Percentiles rank a stretch among this genome's conserved stretches.
Evolutionary conservation across 78 protist species (phyloP).

Genomic region (Protostelium mycophagum): DNA sequence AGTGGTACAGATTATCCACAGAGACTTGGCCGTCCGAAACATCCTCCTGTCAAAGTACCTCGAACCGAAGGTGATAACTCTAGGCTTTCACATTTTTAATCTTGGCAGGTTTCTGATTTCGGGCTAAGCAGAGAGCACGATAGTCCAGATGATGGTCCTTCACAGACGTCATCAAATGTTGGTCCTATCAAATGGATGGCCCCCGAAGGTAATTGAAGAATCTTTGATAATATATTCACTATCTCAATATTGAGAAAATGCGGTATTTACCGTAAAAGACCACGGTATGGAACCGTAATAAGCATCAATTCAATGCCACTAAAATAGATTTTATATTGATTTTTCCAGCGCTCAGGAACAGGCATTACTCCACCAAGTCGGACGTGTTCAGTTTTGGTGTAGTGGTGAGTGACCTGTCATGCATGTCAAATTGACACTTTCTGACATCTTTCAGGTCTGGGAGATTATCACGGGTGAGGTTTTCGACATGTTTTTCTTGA

Average conservation of each 20-base stretch:
- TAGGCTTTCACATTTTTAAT: too few species aligned
- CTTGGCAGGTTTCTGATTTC: background rate
- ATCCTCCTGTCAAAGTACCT: background rate
- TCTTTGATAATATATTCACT: background rate
- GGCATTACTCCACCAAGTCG: background rate
- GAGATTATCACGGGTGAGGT: background rate
- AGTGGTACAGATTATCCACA: background rate
- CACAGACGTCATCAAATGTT: too few species aligned
- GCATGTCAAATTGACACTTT: too few species aligned
- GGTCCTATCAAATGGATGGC: too few species aligned
- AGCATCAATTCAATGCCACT: background rate
- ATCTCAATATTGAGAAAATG: too few species aligned
- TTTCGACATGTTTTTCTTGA: background rate
- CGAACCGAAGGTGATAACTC: background rate
- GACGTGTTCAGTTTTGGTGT: background rate
- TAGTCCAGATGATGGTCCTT: background rate
- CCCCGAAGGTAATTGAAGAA: background rate
- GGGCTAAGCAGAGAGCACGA: background rate
- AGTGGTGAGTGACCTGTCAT: too few species aligned
- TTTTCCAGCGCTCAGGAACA: background rate
- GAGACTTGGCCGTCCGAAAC: background rate
- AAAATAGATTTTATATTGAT: too few species aligned
- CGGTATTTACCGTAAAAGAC: background rate
- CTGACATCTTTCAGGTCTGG: too few species aligned
- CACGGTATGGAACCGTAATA: background rate